phyloP scores from a whole-genome alignment of 2,329 filamentous ascomycete species.

The Calonectria multiphialidica region DNA sequence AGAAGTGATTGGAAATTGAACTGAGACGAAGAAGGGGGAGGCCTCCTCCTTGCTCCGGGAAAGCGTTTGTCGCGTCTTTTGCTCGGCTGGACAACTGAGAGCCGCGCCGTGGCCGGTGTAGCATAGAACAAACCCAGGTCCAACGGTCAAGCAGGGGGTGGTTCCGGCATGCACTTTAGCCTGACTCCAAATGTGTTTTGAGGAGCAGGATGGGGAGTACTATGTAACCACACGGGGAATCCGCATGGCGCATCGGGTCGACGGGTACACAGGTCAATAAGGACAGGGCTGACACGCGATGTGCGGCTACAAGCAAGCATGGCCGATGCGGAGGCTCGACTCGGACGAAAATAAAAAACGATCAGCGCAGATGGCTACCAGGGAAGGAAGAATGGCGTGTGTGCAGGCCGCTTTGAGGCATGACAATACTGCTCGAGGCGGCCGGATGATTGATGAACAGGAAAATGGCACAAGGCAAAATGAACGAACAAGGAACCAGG shows the following conservation, averaged over 20 bases:
- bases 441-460: background rate
- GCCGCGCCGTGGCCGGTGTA: constrained; percentile 38
- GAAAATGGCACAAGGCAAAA: background rate
- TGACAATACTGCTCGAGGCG: background rate
- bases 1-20: constrained; percentile 69
- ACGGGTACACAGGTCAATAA: constrained; percentile 37
- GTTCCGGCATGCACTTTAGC: constrained; percentile 12
- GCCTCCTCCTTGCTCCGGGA: constrained; percentile 25
- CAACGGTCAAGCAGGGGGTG: constrained; percentile 32
- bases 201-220: constrained; percentile 28
- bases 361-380: constrained; percentile 42
- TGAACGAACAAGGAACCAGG: constrained; percentile 15
- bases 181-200: constrained; percentile 11
- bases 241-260: constrained; percentile 27
- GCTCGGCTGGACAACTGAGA: constrained; percentile 28
- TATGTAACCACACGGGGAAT: constrained; percentile 27
- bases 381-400: constrained; percentile 41
- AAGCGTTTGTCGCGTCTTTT: constrained; percentile 31
- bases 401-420: constrained; percentile 26
- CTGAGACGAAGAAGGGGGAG: constrained; percentile 37
- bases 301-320: constrained; percentile 42
- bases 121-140: constrained; percentile 24
- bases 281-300: constrained; percentile 45
- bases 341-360: constrained; percentile 42
- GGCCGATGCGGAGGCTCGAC: constrained; percentile 38